Conservation (phyloP, 345 rosid genomes). For the Eucalyptus albens region DNA sequence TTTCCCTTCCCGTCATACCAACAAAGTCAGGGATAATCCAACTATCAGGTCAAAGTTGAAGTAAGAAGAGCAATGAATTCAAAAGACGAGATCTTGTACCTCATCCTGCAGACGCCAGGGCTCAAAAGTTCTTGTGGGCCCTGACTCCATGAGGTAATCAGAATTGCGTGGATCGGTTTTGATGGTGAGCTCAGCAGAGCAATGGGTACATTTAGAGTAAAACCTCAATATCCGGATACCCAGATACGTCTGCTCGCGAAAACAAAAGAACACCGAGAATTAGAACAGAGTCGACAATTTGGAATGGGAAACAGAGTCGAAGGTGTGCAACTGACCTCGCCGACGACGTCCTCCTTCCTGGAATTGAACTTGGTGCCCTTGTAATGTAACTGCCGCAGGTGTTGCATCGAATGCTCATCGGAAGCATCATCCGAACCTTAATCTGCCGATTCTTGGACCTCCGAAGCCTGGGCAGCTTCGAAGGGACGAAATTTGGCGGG, state of each 20-base stretch:
- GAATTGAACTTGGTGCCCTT: slow-evolving; percentile 89
- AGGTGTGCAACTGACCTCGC: slow-evolving; percentile 6
- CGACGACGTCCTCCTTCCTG: slow-evolving; percentile 73
- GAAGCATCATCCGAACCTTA: slow-evolving; percentile 91
- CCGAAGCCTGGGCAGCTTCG: slow-evolving; percentile 45
- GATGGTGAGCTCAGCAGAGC: slow-evolving; percentile 72
- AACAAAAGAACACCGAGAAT: neutral
- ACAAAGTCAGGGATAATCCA: too few relatives aligned
- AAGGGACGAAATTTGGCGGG: slow-evolving; percentile 81
- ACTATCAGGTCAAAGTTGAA: too few relatives aligned
- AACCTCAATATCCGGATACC: slow-evolving; percentile 81
- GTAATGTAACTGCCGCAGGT: slow-evolving; percentile 74
- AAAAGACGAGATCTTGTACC: slow-evolving; percentile 6
- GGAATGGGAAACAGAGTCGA: too few relatives aligned
- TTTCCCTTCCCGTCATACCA: too few relatives aligned
- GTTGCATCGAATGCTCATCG: slow-evolving; percentile 84
- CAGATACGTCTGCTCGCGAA: slow-evolving; percentile 19
- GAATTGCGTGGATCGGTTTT: slow-evolving; percentile 89
- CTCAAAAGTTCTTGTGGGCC: slow-evolving; percentile 69
- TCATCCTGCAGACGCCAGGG: slow-evolving; percentile 94
- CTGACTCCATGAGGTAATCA: slow-evolving; percentile 75
- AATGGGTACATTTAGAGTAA: slow-evolving; percentile 83
- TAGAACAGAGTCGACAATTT: neutral
- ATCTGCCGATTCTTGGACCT: slow-evolving; percentile 82
- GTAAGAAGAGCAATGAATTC: neutral